Percentiles rank a stretch among this genome's conserved stretches.
Evolutionary conservation across 164 flowering plant genomes (phyloP).

Genomic region (Cinnamomum micranthum): DNA sequence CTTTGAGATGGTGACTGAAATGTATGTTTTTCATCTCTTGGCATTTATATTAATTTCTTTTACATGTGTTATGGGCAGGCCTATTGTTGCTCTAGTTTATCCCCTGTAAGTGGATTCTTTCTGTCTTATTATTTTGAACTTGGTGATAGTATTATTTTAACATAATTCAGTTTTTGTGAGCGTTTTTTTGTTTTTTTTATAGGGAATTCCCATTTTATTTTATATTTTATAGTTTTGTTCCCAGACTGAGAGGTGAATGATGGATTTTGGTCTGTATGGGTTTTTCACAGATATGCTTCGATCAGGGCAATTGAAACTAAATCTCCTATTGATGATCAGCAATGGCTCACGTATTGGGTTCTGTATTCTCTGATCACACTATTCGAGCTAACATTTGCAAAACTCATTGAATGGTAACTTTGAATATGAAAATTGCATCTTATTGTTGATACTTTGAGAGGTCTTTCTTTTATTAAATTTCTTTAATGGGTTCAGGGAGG

Average conservation of each 20-base stretch:
- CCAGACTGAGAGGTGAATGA: neutral
- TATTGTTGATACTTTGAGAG: neutral
- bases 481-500: too few species aligned
- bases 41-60: neutral
- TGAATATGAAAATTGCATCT: neutral
- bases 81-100: constrained; percentile 71
- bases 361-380: constrained; percentile 79
- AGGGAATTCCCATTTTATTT: neutral
- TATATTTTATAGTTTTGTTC: neutral
- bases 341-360: constrained; percentile 92
- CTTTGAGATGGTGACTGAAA: neutral
- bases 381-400: constrained; percentile 77
- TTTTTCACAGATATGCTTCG: constrained; percentile 67
- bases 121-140: neutral
- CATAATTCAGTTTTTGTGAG: neutral
- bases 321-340: constrained; percentile 70
- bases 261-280: neutral
- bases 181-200: neutral
- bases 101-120: constrained; percentile 62
- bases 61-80: constrained; percentile 53
- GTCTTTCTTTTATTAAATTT: neutral
- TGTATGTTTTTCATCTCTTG: neutral
- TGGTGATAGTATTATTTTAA: too few species aligned
- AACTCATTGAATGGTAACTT: constrained; percentile 62
- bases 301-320: constrained; percentile 78